A percentile compares a stretch with the other conserved stretches of the same genome.
Evolutionary conservation across 2,329 filamentous ascomycete genomes (phyloP).

Genomic region (Alternaria incomplexa): DNA sequence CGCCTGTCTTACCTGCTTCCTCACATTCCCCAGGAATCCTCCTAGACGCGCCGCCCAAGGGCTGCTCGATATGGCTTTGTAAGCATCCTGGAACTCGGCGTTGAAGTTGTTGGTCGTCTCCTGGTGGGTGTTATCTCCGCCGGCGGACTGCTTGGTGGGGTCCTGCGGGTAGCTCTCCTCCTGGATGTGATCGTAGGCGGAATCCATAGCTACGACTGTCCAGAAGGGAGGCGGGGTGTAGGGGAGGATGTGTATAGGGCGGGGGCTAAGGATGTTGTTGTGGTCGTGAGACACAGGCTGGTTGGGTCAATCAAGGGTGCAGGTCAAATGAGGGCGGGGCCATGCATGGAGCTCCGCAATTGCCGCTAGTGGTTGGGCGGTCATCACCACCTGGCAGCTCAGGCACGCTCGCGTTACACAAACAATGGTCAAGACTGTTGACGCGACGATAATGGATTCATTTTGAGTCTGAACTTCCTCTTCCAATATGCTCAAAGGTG

Average conservation of each 20-base stretch:
- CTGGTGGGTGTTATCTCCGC: slow-evolving; percentile 50
- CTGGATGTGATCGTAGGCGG: slow-evolving; percentile 95
- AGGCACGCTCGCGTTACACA: slow-evolving; percentile 14
- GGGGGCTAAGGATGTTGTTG: slow-evolving; percentile 14
- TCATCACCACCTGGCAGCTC: slow-evolving; percentile 8
- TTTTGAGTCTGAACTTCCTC: not conserved
- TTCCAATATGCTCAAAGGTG: not conserved
- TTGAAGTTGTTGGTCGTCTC: slow-evolving; percentile 66
- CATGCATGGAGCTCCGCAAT: slow-evolving; percentile 22
- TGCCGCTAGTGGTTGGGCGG: slow-evolving; percentile 16
- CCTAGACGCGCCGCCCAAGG: slow-evolving; percentile 90
- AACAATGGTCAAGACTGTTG: not conserved
- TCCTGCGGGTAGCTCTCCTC: slow-evolving; percentile 71
- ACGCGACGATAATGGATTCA: not conserved
- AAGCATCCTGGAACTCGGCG: slow-evolving; percentile 90
- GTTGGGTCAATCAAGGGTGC: slow-evolving; percentile 15
- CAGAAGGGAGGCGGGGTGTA: slow-evolving; percentile 3
- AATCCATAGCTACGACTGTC: slow-evolving; percentile 70
- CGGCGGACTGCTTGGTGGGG: slow-evolving; percentile 54
- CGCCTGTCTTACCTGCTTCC: slow-evolving; percentile 74
- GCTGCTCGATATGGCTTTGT: slow-evolving; percentile 88
- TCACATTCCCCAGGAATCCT: slow-evolving; percentile 87
- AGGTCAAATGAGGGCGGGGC: slow-evolving; percentile 7
- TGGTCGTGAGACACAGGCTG: slow-evolving; percentile 9
- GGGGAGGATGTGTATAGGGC: not conserved